These are phyloP conservation scores for Calonectria pseudoreteaudii DNA, from an alignment of 2,329 filamentous ascomycete genomes.

Conservation along the genomic window DNA sequence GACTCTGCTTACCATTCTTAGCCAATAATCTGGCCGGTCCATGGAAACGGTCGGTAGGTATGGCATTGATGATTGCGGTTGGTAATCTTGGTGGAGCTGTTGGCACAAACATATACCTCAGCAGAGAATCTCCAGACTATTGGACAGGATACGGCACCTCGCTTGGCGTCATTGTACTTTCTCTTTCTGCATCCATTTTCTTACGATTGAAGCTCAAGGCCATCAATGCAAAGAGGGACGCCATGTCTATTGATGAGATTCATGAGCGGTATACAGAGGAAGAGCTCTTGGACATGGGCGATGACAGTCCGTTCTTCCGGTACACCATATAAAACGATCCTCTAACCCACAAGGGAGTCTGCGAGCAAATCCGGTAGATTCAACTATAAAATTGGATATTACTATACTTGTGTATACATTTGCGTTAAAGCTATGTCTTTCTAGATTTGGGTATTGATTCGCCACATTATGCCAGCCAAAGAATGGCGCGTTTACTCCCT, in stretches of 20 bases:
- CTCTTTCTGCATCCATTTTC: background rate
- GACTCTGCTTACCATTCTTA: background rate
- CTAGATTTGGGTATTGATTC: background rate
- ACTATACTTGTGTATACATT: background rate
- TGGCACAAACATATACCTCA: background rate
- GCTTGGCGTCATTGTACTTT: background rate
- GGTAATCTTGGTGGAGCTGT: background rate
- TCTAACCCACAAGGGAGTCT: background rate
- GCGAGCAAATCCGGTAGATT: too few relatives aligned
- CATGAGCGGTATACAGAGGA: background rate
- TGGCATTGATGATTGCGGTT: constrained; percentile 1
- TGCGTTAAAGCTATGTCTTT: background rate
- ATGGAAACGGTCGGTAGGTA: background rate
- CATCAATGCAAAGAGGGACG: background rate
- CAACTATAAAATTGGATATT: background rate
- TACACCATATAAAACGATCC: constrained; percentile 46
- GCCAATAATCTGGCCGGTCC: background rate
- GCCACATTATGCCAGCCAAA: too few relatives aligned
- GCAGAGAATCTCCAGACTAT: background rate
- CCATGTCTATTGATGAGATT: background rate
- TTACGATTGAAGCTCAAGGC: background rate
- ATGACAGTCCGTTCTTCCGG: background rate
- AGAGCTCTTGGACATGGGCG: background rate
- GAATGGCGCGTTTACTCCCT: too few relatives aligned
- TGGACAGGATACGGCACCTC: background rate